These are phyloP conservation scores for Aleurites moluccanus DNA, from an alignment of 441 rosid species.

Conservation along the genomic window DNA sequence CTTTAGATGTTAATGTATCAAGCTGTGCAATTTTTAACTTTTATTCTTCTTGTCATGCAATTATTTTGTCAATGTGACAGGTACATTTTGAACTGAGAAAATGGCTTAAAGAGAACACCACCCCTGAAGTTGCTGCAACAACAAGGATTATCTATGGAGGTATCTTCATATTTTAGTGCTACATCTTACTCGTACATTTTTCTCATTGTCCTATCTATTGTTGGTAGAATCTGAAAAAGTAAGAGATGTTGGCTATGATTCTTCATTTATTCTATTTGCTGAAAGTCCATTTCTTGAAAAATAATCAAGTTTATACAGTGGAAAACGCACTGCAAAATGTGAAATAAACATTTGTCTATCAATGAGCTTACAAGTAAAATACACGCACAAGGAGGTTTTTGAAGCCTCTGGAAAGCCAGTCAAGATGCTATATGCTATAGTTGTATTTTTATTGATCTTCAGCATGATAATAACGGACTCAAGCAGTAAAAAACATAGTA, in stretches of 20 bases:
- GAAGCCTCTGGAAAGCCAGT: not conserved
- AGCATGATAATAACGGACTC: not conserved
- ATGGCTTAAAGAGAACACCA: constrained; percentile 53
- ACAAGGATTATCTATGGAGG: constrained; percentile 74
- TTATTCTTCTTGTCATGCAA: not conserved
- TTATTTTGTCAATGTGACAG: constrained; percentile 8
- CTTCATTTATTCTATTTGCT: not conserved
- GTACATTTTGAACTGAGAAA: constrained; percentile 56
- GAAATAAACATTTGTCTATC: not conserved
- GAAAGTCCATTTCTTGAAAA: not conserved
- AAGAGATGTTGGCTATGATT: not conserved
- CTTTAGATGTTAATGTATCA: not conserved
- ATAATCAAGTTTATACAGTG: not conserved
- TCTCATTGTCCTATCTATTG: not conserved
- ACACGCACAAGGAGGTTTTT: not conserved
- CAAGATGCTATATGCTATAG: not conserved
- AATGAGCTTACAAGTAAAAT: not conserved
- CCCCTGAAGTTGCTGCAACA: constrained; percentile 54
- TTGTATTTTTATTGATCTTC: not conserved
- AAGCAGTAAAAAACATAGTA: not conserved
- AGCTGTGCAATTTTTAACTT: not conserved
- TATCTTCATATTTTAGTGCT: constrained; percentile 23
- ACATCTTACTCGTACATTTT: not conserved
- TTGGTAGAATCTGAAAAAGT: not conserved
- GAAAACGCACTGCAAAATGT: not conserved